Percentiles rank a stretch among this genome's conserved stretches.
Evolutionary conservation across 139 green algal species (phyloP).

Genomic region (Coelastrella sp.): DNA sequence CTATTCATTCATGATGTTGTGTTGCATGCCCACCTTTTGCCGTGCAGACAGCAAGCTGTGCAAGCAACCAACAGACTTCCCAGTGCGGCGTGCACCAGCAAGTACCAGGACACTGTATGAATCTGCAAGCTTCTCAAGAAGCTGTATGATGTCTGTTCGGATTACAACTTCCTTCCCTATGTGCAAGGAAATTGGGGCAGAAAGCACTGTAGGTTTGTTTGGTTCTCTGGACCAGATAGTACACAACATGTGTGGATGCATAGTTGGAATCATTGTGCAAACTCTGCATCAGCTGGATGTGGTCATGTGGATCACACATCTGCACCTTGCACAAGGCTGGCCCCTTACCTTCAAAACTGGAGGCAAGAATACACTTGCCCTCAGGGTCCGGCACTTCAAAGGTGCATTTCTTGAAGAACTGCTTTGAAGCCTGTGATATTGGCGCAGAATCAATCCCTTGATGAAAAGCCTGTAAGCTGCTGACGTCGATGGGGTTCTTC

Average conservation of each 20-base stretch:
- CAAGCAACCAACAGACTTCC: not conserved
- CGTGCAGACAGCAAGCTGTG: conserved; percentile 1
- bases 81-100: not conserved
- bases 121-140: not conserved
- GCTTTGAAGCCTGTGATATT: not conserved
- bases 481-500: not conserved
- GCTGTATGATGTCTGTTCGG: not conserved
- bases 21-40: not conserved
- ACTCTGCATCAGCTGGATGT: not conserved
- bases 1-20: not conserved
- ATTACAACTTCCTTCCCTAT: not conserved
- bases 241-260: not conserved
- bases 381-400: not conserved
- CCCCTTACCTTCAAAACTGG: not conserved
- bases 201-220: not conserved
- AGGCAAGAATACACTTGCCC: not conserved
- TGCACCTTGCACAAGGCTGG: not conserved
- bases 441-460: not conserved
- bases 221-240: not conserved
- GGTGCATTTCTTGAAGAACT: not conserved
- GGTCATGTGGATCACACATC: not conserved
- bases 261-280: not conserved
- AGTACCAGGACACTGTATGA: not conserved
- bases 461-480: not conserved
- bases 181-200: not conserved